phyloP scores from a whole-genome alignment of 345 rosid genomes.

The Theobroma cacao region DNA sequence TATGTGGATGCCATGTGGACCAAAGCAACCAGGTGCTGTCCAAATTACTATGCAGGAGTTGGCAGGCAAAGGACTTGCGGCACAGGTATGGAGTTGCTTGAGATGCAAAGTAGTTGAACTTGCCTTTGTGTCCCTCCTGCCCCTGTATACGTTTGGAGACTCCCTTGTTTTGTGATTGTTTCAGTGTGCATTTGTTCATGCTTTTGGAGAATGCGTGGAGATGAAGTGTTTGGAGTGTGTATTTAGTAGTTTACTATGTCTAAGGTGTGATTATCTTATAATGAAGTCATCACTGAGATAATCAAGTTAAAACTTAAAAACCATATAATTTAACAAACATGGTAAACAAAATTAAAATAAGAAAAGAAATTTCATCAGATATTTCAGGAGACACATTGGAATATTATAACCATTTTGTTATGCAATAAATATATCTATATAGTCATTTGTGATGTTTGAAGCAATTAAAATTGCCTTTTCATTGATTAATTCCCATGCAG shows the following conservation, averaged over 20 bases:
- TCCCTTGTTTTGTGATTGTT: background rate
- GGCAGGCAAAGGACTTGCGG: constrained; percentile 58
- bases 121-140: background rate
- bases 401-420: background rate
- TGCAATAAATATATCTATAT: background rate
- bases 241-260: background rate
- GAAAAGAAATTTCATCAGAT: background rate
- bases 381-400: background rate
- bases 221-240: background rate
- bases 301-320: background rate
- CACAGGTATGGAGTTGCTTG: constrained; percentile 39
- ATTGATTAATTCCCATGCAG: constrained; percentile 29
- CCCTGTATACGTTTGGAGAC: background rate
- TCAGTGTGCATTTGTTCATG: background rate
- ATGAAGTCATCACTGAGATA: background rate
- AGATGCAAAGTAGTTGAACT: background rate
- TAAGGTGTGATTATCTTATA: background rate
- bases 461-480: background rate
- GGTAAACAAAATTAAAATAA: background rate
- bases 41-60: constrained; percentile 71
- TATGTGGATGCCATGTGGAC: constrained; percentile 78
- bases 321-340: background rate
- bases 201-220: background rate
- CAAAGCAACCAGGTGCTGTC: constrained; percentile 63
- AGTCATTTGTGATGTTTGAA: background rate